Conservation (phyloP, 2,329 filamentous ascomycete species). For the Rachicladosporium sp. region DNA sequence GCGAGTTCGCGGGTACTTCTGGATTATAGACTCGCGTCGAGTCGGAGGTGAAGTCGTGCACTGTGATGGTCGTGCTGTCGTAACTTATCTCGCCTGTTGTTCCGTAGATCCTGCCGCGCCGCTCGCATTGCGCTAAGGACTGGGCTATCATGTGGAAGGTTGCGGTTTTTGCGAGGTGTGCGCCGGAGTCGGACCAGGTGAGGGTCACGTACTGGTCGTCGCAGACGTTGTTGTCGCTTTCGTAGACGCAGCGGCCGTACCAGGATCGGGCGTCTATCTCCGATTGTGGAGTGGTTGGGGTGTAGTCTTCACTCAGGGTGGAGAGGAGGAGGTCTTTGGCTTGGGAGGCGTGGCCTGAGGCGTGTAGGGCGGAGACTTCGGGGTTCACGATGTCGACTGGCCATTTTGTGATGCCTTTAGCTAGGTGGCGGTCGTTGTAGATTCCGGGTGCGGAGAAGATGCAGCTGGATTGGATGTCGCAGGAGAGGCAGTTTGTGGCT, state of each 20-base stretch:
- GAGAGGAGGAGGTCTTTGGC: conserved; percentile 41
- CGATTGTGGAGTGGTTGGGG: conserved; percentile 34
- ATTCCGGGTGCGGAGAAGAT: conserved; percentile 77
- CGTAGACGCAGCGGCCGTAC: conserved; percentile 94
- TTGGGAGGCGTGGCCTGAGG: conserved; percentile 30
- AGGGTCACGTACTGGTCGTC: conserved; percentile 88
- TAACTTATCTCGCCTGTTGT: conserved; percentile 76
- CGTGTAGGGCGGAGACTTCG: conserved; percentile 70
- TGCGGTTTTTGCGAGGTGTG: conserved; percentile 61
- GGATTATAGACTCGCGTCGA: conserved; percentile 47
- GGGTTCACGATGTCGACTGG: conserved; percentile 81
- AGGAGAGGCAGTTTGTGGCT: conserved; percentile 80
- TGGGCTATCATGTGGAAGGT: conserved; percentile 91
- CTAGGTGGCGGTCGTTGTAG: conserved; percentile 60
- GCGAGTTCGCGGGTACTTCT: conserved; percentile 34
- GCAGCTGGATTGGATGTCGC: conserved; percentile 61
- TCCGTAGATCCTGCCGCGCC: conserved; percentile 77
- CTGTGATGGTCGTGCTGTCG: conserved; percentile 63
- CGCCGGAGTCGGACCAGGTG: conserved; percentile 64
- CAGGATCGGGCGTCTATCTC: conserved; percentile 44
- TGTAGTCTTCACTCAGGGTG: conserved; percentile 44
- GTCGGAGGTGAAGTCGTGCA: conserved; percentile 58
- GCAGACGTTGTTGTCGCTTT: conserved; percentile 82
- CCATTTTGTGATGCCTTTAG: conserved; percentile 59
- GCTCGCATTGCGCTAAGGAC: conserved; percentile 74